Conservation (phyloP, 805 yeast species). For the Myxozyma monticola region DNA sequence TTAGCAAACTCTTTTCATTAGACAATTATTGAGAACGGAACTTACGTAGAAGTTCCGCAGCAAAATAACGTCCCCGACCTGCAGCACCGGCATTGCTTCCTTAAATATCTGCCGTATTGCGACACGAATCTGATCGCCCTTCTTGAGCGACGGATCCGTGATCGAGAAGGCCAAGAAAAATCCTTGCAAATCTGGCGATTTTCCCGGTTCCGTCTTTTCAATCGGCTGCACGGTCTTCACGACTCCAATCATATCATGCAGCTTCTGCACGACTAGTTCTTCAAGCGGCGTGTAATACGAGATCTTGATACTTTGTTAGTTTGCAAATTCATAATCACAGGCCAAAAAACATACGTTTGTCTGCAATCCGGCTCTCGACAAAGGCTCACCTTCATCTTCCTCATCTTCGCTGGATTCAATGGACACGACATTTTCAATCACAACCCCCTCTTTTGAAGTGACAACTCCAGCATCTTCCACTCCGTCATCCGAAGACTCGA, state of each 20-base stretch:
- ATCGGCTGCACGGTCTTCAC: conserved; percentile 1
- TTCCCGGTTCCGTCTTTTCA: neutral
- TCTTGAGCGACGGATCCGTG: conserved; percentile 10
- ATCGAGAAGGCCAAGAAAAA: conserved; percentile 3
- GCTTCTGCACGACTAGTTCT: neutral
- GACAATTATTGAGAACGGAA: neutral
- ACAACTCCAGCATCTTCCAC: neutral
- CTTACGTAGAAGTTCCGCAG: conserved; percentile 13
- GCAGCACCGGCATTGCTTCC: conserved; percentile 10
- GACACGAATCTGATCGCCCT: neutral
- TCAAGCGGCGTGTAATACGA: conserved; percentile 10
- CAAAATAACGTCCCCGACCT: conserved; percentile 17
- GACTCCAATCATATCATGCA: conserved; percentile 17
- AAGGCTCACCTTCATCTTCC: neutral
- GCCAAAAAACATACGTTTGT: neutral
- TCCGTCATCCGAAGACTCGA: neutral
- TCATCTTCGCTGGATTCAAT: neutral
- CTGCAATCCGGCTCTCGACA: neutral
- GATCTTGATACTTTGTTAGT: neutral
- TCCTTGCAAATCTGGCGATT: neutral
- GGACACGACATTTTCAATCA: neutral
- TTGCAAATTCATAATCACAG: neutral
- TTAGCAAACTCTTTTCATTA: neutral
- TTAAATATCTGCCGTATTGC: conserved; percentile 2
- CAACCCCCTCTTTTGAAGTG: neutral